phyloP scores from a whole-genome alignment of 2,329 filamentous ascomycete species.

The Geosmithia putterillii region DNA sequence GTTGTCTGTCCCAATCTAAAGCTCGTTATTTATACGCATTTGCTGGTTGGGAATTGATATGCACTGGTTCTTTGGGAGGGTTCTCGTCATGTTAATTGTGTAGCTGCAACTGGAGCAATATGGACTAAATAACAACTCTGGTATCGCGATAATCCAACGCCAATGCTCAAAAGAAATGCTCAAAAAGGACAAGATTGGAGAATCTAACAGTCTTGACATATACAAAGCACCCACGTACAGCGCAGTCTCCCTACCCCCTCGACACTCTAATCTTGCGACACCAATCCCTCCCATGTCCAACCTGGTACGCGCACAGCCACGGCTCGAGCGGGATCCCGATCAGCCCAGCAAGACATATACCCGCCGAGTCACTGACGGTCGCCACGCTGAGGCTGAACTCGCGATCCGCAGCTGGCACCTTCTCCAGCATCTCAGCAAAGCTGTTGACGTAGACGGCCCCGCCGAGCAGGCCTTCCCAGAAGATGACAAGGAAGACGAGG shows the following conservation, averaged over 20 bases:
- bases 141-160: too few relatives aligned
- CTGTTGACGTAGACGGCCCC: constrained; percentile 93
- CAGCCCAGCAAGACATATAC: constrained; percentile 81
- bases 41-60: too few relatives aligned
- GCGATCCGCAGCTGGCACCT: constrained; percentile 61
- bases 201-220: not conserved
- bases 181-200: not conserved
- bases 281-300: constrained; percentile 64
- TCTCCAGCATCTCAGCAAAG: constrained; percentile 86
- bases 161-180: not conserved
- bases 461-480: constrained; percentile 90
- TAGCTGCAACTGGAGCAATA: too few relatives aligned
- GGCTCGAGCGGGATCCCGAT: constrained; percentile 75
- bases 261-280: constrained; percentile 45
- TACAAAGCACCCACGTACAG: not conserved
- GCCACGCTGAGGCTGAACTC: constrained; percentile 88
- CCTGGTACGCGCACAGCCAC: constrained; percentile 73
- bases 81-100: too few relatives aligned
- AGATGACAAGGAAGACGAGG: constrained; percentile 71
- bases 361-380: constrained; percentile 82
- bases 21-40: too few relatives aligned
- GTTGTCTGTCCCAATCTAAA: too few relatives aligned
- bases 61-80: too few relatives aligned
- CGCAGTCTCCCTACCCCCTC: constrained; percentile 4
- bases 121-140: too few relatives aligned